Percentiles rank a stretch among this genome's conserved stretches.
phyloP scores from a whole-genome alignment of 106 monocot genomes.

The Iris macrosiphon region DNA sequence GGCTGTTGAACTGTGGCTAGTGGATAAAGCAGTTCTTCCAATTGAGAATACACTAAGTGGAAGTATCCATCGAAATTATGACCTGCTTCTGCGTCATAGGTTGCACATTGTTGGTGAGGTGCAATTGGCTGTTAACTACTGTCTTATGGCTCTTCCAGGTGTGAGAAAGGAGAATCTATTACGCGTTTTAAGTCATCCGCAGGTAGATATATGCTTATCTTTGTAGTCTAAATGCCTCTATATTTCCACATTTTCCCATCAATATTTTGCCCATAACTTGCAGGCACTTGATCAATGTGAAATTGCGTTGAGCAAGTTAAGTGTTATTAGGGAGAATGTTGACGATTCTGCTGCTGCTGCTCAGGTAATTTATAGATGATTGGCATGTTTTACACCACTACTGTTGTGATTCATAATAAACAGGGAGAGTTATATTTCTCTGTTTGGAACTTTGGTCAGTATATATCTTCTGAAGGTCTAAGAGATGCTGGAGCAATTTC shows the following conservation, averaged over 20 bases:
- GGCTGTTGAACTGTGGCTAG: constrained; percentile 78
- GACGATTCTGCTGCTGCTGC: constrained; percentile 76
- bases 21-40: constrained; percentile 77
- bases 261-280: background rate
- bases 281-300: constrained; percentile 79
- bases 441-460: constrained; percentile 15
- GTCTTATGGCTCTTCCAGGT: constrained; percentile 61
- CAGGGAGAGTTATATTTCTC: background rate
- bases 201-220: constrained; percentile 19
- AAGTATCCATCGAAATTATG: constrained; percentile 71
- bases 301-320: constrained; percentile 26
- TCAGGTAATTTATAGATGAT: constrained; percentile 27
- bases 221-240: background rate
- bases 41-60: constrained; percentile 72
- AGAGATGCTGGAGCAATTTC: constrained; percentile 69
- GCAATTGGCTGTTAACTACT: constrained; percentile 48
- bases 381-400: background rate
- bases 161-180: constrained; percentile 48
- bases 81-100: constrained; percentile 60
- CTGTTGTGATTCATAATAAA: too few relatives aligned
- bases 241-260: constrained; percentile 3
- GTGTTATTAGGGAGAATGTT: constrained; percentile 42
- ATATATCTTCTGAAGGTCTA: constrained; percentile 39
- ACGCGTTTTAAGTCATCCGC: constrained; percentile 73
- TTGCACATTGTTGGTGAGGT: constrained; percentile 83